Conservation (phyloP, 345 rosid species). For the Eucalyptus victrix region DNA sequence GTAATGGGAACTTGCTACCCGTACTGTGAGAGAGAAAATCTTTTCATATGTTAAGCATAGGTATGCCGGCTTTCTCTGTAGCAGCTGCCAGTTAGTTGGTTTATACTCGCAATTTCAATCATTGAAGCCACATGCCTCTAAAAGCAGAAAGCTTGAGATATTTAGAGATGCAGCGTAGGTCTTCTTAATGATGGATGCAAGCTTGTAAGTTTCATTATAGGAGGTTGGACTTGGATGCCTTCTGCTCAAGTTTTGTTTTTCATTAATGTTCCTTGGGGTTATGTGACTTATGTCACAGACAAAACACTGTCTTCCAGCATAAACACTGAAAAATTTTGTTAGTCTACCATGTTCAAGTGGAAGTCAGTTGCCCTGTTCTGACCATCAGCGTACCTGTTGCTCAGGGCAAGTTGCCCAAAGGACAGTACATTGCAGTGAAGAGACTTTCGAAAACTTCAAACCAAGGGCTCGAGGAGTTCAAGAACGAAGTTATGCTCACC, state of each 20-base stretch:
- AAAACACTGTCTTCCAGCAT: not conserved
- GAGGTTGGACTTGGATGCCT: not conserved
- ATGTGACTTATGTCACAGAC: not conserved
- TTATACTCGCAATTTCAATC: not conserved
- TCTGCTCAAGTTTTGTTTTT: not conserved
- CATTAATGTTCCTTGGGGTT: not conserved
- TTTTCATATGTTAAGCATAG: not conserved
- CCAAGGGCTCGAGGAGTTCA: conserved; percentile 26
- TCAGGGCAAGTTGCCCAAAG: conserved; percentile 11
- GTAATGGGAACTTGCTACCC: not conserved
- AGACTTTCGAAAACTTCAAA: conserved; percentile 20
- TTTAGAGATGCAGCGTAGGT: not conserved
- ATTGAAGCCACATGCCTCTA: not conserved
- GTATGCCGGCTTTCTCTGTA: not conserved
- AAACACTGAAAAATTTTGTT: not conserved
- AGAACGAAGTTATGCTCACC: conserved; percentile 20
- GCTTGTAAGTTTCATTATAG: not conserved
- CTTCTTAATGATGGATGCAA: not conserved
- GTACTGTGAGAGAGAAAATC: not conserved
- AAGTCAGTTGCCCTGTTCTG: not conserved
- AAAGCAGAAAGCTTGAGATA: not conserved
- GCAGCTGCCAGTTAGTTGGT: not conserved
- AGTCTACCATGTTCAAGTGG: not conserved
- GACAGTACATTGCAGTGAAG: conserved; percentile 32
- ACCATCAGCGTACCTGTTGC: not conserved